Conservation (phyloP, 2,329 filamentous ascomycete species). For the Aspergillus thermomutatus region DNA sequence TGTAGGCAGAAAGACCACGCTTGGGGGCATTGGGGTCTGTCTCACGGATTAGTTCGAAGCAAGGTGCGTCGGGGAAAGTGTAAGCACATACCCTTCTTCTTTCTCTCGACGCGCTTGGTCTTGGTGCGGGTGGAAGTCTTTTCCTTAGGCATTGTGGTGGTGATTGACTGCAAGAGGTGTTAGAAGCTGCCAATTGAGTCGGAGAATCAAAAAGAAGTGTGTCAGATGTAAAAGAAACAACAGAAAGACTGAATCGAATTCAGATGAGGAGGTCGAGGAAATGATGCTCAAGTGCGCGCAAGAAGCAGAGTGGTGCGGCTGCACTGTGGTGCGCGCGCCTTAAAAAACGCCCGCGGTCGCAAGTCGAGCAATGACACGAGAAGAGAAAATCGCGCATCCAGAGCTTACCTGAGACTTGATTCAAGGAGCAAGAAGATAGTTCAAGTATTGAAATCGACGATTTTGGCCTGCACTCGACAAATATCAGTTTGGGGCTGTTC, state of each 20-base stretch:
- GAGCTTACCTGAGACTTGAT: slow-evolving; percentile 15
- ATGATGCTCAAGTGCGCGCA: slow-evolving; percentile 11
- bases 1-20: slow-evolving; percentile 98
- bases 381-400: slow-evolving; percentile 16
- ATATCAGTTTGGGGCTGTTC: slow-evolving; percentile 8
- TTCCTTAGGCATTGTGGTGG: slow-evolving; percentile 64
- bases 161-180: slow-evolving; percentile 14
- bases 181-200: slow-evolving; percentile 4
- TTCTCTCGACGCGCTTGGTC: slow-evolving; percentile 60
- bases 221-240: background rate
- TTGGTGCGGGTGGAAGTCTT: slow-evolving; percentile 55
- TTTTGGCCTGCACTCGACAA: slow-evolving; percentile 10
- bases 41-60: slow-evolving; percentile 13
- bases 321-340: slow-evolving; percentile 16
- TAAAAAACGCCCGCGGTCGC: slow-evolving; percentile 21
- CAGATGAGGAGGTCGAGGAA: slow-evolving; percentile 1
- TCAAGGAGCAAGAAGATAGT: slow-evolving; percentile 8
- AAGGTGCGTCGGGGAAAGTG: background rate
- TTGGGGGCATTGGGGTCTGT: slow-evolving; percentile 96
- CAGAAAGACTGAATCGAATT: slow-evolving; percentile 3
- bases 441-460: slow-evolving; percentile 7
- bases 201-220: background rate
- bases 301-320: slow-evolving; percentile 6
- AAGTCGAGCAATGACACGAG: slow-evolving; percentile 17
- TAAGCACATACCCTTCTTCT: slow-evolving; percentile 64